Percentiles rank a stretch among this genome's conserved stretches.
Evolutionary conservation across 2,329 filamentous ascomycete species (phyloP).

Genomic region (Trichophyton simii): DNA sequence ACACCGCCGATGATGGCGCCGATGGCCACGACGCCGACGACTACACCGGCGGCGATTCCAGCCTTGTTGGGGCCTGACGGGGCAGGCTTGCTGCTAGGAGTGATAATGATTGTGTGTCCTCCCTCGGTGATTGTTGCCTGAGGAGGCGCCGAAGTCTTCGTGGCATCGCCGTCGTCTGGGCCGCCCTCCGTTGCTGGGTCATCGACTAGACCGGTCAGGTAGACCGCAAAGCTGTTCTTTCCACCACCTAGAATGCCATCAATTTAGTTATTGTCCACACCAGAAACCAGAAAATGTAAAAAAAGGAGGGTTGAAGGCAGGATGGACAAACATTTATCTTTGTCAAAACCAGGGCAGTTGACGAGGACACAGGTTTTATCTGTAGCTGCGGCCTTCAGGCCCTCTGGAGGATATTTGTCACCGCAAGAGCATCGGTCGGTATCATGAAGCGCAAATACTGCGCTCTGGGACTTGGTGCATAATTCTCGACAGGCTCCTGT

Average conservation of each 20-base stretch:
- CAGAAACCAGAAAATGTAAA: background rate
- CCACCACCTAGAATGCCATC: slow-evolving; percentile 43
- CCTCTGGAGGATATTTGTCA: slow-evolving; percentile 48
- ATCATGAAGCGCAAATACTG: slow-evolving; percentile 51
- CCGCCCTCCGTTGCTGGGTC: slow-evolving; percentile 21
- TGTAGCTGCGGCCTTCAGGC: background rate
- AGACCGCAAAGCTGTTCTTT: slow-evolving; percentile 38
- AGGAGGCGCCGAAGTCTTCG: slow-evolving; percentile 26
- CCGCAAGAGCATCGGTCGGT: slow-evolving; percentile 63
- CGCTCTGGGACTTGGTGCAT: slow-evolving; percentile 37
- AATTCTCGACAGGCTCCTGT: slow-evolving; percentile 42
- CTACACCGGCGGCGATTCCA: slow-evolving; percentile 75
- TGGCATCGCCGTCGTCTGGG: slow-evolving; percentile 20
- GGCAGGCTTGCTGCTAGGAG: slow-evolving; percentile 14
- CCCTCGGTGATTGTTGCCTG: slow-evolving; percentile 31
- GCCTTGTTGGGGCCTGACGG: slow-evolving; percentile 52
- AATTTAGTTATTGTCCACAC: slow-evolving; percentile 11
- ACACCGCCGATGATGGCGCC: slow-evolving; percentile 53
- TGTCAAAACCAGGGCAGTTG: slow-evolving; percentile 50
- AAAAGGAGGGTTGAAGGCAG: background rate
- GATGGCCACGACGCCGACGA: slow-evolving; percentile 65
- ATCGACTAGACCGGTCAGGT: slow-evolving; percentile 37
- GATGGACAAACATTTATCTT: slow-evolving; percentile 50
- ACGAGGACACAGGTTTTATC: background rate
- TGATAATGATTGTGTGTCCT: slow-evolving; percentile 16